Evolutionary conservation across 805 yeast species (phyloP).

Genomic region (Debaryomyces tyrocola): DNA sequence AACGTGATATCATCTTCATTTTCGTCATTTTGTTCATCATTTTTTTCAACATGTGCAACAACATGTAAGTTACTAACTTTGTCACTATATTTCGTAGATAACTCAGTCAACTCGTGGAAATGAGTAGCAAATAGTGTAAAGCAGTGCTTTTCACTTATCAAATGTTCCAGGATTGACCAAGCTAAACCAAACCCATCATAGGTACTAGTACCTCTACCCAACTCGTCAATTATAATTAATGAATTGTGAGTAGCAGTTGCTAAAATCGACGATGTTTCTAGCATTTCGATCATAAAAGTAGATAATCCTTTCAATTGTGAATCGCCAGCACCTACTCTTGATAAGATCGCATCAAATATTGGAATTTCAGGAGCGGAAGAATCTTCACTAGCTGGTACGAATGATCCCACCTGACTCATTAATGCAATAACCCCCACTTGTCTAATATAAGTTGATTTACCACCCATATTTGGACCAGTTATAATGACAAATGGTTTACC

Average conservation of each 20-base stretch:
- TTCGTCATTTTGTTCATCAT: conserved; percentile 31
- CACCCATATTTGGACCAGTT: conserved; percentile 98
- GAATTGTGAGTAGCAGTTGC: conserved; percentile 78
- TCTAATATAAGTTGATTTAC: conserved; percentile 89
- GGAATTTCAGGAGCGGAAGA: conserved; percentile 61
- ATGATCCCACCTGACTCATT: conserved; percentile 88
- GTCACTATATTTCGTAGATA: conserved; percentile 55
- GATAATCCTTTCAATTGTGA: conserved; percentile 96
- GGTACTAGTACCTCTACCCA: conserved; percentile 87
- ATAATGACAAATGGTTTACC: conserved; percentile 73
- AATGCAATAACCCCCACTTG: conserved; percentile 85
- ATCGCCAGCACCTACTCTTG: conserved; percentile 99
- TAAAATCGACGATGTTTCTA: conserved; percentile 86
- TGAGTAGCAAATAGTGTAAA: conserved; percentile 95
- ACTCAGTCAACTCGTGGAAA: conserved; percentile 89
- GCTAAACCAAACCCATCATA: conserved; percentile 98
- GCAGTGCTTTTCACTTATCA: conserved; percentile 68
- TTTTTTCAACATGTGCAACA: conserved; percentile 79
- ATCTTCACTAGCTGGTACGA: conserved; percentile 63
- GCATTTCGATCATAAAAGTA: conserved; percentile 90
- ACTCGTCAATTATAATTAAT: conserved; percentile 86
- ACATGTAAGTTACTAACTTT: conserved; percentile 86
- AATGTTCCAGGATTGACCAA: conserved; percentile 90
- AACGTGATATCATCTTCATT: conserved; percentile 70
- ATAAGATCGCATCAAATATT: conserved; percentile 86